Evolutionary conservation across 495 filamentous ascomycete species (phyloP), one percentile per base, ranked within the genome.

Genomic region (Penicillium cosmopolitanum): DNA sequence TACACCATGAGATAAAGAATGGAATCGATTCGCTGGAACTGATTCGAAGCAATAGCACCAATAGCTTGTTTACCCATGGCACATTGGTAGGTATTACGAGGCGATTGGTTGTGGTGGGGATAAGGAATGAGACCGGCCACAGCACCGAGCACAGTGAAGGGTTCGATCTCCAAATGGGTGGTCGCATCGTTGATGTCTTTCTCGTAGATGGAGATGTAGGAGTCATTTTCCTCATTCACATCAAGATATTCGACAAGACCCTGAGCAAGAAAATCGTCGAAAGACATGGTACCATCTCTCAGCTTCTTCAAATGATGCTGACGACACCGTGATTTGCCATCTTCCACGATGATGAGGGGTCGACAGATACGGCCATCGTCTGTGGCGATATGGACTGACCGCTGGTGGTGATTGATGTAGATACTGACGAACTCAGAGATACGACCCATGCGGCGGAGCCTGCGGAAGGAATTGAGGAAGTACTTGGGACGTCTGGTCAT

Each of bases 51-150:
- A 70, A 98, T 97, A 18, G 94, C 92, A 51, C 95, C 95, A 71
- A 99, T 97, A 16, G 95, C 95, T 89, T 99, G 95, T 76, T 99
- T 99, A 81, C 95, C 95, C 95, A 99, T 99, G 74, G 95, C 95
- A 73, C 96, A 97, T 78, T 98, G 95, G 69, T 99, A 99, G 8
- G 95, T 99, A 71, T 99, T 99, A 78, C 95, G 87, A 9, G 95
- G 95, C 4, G 95, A 99, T 73, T 99, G 95, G 73, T 99, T 99
- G 80, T 99, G 95, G 76, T 99, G 96, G 11, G 95, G 95, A 68
- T 97, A 99, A 4, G 95, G 95, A 66, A 99, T 98, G 19, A 99
- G 80, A 40, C 95, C 94, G 38, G 95, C 95, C 35, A 98, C 96
- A 25, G 95, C 96, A n/a, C 95, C 95, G 33, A 99, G 87, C 44